phyloP scores from a whole-genome alignment of 148 eudicot species.

The Linanthus parryae region DNA sequence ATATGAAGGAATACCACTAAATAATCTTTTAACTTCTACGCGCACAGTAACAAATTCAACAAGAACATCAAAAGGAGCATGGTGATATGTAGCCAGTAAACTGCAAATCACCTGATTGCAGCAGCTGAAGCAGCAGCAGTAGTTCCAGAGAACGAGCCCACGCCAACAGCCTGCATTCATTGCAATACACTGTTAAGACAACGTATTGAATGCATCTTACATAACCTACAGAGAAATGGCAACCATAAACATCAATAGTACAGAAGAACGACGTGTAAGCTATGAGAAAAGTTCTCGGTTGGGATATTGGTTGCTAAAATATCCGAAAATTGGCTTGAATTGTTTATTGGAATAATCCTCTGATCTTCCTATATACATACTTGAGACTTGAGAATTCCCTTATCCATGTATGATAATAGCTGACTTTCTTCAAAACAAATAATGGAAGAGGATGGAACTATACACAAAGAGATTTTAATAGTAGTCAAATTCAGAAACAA shows the following conservation, averaged over 20 bases:
- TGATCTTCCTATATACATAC: no score
- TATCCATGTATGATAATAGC: neutral
- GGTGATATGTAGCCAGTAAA: neutral
- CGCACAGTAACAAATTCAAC: neutral
- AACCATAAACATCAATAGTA: no score
- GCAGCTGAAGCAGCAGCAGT: slow-evolving; percentile 95
- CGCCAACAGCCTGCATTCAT: slow-evolving; percentile 98
- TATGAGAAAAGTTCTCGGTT: no score
- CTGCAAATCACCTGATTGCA: slow-evolving; percentile 74
- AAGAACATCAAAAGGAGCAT: neutral
- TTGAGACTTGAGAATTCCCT: no score
- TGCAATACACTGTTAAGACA: no score
- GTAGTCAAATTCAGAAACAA: slow-evolving; percentile 2
- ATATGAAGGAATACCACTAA: neutral
- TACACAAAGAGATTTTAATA: neutral
- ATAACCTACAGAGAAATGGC: no score
- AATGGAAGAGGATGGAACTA: neutral
- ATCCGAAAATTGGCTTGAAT: no score
- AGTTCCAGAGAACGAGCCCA: slow-evolving; percentile 82
- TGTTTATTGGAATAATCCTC: no score
- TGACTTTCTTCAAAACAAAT: neutral
- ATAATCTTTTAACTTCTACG: no score
- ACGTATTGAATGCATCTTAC: no score
- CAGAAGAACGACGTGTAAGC: no score
- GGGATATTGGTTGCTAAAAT: no score